Evolutionary conservation across 2,329 filamentous ascomycete genomes (phyloP).

Genomic region (Rutstroemia sp.): DNA sequence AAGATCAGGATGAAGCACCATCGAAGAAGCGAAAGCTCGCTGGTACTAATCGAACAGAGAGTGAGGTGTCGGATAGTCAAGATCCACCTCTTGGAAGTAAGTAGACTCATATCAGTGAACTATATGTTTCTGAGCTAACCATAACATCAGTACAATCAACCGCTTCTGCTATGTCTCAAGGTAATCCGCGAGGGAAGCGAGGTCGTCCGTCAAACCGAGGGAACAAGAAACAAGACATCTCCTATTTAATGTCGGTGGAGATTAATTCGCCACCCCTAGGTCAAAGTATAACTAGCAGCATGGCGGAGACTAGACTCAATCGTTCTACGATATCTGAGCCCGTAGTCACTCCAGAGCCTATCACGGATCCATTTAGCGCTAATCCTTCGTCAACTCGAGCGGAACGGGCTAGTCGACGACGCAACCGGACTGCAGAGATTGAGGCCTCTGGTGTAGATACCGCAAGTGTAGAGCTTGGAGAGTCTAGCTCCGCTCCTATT

Average conservation of each 20-base stretch:
- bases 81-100: constrained; percentile 11
- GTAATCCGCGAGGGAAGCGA: neutral
- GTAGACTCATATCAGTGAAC: neutral
- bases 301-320: no score
- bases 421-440: neutral
- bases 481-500: neutral
- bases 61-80: constrained; percentile 21
- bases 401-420: neutral
- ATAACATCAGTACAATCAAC: neutral
- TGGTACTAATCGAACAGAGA: constrained; percentile 8
- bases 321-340: neutral
- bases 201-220: constrained; percentile 12
- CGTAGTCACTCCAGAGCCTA: neutral
- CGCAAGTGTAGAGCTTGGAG: neutral
- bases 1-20: neutral
- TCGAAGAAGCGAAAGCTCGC: constrained; percentile 19
- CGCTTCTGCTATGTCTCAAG: neutral
- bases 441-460: neutral
- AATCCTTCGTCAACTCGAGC: neutral
- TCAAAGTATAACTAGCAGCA: neutral
- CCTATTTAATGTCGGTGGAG: neutral
- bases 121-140: neutral
- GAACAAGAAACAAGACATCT: constrained; percentile 3
- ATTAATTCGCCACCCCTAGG: neutral
- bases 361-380: neutral